phyloP scores from a whole-genome alignment of 1,139 yeast species.

The Suhomyces bolitotheri region DNA sequence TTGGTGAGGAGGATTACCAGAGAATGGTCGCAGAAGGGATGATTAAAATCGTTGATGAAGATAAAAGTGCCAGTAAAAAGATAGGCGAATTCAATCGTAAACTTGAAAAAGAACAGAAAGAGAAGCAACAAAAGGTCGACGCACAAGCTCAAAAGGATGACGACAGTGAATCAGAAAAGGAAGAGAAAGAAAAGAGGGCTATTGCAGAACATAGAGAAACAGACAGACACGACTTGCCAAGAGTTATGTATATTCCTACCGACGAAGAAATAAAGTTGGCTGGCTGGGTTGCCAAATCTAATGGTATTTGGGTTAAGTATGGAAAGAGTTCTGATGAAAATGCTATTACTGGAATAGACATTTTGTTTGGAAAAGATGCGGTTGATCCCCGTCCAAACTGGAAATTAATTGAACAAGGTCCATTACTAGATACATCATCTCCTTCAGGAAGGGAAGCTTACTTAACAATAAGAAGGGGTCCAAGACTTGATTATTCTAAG shows the following conservation, averaged over 20 bases:
- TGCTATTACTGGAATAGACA: constrained; percentile 51
- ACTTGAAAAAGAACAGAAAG: constrained; percentile 11
- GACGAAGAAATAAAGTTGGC: constrained; percentile 27
- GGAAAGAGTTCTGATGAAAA: constrained; percentile 29
- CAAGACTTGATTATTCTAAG: constrained; percentile 24
- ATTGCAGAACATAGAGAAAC: constrained; percentile 8
- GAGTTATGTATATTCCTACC: constrained; percentile 32
- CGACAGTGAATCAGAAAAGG: neutral
- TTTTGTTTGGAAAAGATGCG: constrained; percentile 71
- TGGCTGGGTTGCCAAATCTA: constrained; percentile 40
- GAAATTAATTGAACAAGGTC: constrained; percentile 39
- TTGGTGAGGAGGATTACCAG: constrained; percentile 31
- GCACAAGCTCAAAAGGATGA: constrained; percentile 5
- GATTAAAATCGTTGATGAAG: constrained; percentile 19
- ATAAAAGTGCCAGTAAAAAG: constrained; percentile 19
- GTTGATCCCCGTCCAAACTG: constrained; percentile 79
- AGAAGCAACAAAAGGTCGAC: constrained; percentile 8
- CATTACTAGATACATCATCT: constrained; percentile 26
- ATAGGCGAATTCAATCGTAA: constrained; percentile 16
- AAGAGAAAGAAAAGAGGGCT: neutral
- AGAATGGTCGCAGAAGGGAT: constrained; percentile 11
- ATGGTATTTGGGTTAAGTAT: constrained; percentile 53
- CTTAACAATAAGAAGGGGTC: constrained; percentile 34
- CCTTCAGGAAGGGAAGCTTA: constrained; percentile 25
- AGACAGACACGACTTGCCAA: constrained; percentile 24